A percentile compares a stretch with the other conserved stretches of the same genome.
Evolutionary conservation across 805 yeast species (phyloP).

Genomic region (Schwanniomyces pseudopolymorphus): DNA sequence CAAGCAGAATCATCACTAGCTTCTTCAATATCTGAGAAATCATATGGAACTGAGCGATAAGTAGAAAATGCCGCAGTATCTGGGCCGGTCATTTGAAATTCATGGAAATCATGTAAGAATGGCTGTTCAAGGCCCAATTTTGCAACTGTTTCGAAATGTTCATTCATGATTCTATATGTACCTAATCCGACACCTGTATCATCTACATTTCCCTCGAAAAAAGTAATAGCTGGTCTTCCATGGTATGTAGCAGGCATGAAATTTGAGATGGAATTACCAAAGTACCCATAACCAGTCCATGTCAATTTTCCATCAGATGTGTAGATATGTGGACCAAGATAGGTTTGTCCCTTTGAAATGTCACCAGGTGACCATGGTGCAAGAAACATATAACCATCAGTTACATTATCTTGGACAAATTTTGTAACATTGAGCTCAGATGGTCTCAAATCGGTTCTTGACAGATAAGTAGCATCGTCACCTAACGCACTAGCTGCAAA

Average conservation of each 20-base stretch:
- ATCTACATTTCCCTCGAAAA: slow-evolving; percentile 35
- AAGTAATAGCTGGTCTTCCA: slow-evolving; percentile 24
- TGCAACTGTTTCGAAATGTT: slow-evolving; percentile 26
- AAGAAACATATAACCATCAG: neutral
- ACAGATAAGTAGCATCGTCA: neutral
- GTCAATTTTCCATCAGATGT: slow-evolving; percentile 33
- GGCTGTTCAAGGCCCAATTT: slow-evolving; percentile 36
- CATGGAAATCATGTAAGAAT: slow-evolving; percentile 34
- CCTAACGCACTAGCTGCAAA: neutral
- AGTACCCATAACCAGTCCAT: slow-evolving; percentile 35
- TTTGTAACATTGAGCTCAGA: neutral
- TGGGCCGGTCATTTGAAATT: slow-evolving; percentile 30
- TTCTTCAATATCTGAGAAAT: slow-evolving; percentile 11
- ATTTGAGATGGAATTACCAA: slow-evolving; percentile 30
- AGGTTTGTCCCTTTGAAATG: neutral
- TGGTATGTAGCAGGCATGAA: slow-evolving; percentile 23
- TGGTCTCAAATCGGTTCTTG: neutral
- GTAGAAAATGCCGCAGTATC: slow-evolving; percentile 30
- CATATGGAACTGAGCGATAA: slow-evolving; percentile 31
- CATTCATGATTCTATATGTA: slow-evolving; percentile 15
- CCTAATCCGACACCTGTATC: slow-evolving; percentile 15
- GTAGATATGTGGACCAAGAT: slow-evolving; percentile 22
- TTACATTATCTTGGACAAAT: neutral
- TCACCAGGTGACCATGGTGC: neutral
- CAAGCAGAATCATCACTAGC: slow-evolving; percentile 11